Percentiles rank a stretch among this genome's conserved stretches.
phyloP scores from a whole-genome alignment of 106 monocot genomes.

The Amphibolis antarctica region DNA sequence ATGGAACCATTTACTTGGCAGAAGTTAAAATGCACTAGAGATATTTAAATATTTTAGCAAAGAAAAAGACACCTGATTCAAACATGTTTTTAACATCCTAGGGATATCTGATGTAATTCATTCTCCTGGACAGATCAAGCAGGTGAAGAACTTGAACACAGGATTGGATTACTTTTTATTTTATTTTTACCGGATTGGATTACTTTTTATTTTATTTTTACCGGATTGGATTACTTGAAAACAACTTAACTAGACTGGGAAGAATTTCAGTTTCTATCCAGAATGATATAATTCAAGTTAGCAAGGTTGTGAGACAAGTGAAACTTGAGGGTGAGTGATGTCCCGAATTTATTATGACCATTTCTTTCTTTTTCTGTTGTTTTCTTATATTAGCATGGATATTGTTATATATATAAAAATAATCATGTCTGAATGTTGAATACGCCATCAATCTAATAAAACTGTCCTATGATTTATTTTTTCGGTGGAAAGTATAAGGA shows the following conservation, averaged over 20 bases:
- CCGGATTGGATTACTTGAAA: constrained; percentile 51
- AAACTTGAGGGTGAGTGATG: constrained; percentile 58
- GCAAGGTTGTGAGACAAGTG: constrained; percentile 64
- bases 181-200: no score
- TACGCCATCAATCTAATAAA: not conserved
- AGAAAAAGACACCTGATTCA: not conserved
- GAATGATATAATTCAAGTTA: constrained; percentile 69
- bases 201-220: no score
- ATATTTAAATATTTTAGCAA: not conserved
- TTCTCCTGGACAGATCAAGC: constrained; percentile 39
- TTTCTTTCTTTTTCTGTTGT: no score
- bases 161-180: no score
- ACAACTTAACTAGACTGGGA: constrained; percentile 52
- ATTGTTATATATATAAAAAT: no score
- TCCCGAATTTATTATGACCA: not conserved
- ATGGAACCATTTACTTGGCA: no score
- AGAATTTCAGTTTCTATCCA: constrained; percentile 66
- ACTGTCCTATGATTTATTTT: constrained; percentile 3
- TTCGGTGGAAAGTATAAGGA: constrained; percentile 67
- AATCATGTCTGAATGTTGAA: not conserved
- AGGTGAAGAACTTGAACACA: constrained; percentile 71
- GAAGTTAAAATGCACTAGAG: not conserved
- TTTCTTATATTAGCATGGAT: not conserved
- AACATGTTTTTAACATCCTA: not conserved
- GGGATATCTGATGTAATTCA: constrained; percentile 10